phyloP scores from a whole-genome alignment of 139 green algal species.

The Mesotaenium endlicherianum region DNA sequence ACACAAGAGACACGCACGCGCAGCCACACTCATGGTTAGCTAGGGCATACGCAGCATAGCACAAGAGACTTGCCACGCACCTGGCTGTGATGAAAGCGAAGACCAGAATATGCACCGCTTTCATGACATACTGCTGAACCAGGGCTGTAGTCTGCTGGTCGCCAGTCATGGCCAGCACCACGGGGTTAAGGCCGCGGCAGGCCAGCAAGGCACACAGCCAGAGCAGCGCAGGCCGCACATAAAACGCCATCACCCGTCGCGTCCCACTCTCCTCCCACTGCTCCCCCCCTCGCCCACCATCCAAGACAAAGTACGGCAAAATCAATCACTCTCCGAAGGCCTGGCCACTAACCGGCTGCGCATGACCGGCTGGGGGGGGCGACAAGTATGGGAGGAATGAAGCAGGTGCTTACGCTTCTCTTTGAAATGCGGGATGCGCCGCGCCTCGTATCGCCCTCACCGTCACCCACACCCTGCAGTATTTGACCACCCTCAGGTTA shows the following conservation, averaged over 20 bases:
- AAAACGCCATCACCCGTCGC: constrained; percentile 19
- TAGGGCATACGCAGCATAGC: not conserved
- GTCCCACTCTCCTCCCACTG: constrained; percentile 39
- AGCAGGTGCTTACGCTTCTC: too few relatives aligned
- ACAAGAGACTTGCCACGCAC: not conserved
- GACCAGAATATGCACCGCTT: not conserved
- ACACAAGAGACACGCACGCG: not conserved
- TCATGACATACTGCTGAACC: not conserved
- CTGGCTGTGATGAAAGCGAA: constrained; percentile 1
- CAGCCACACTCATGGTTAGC: not conserved
- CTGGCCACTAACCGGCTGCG: too few relatives aligned
- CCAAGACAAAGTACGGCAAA: too few relatives aligned
- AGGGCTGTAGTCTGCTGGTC: not conserved
- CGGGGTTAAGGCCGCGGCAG: not conserved
- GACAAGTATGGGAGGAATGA: too few relatives aligned
- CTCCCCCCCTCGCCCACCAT: too few relatives aligned
- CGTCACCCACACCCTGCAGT: too few relatives aligned
- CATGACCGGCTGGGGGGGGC: too few relatives aligned
- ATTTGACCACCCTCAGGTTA: too few relatives aligned
- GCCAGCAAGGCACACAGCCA: constrained; percentile 8
- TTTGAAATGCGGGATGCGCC: too few relatives aligned
- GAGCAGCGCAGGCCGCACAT: constrained; percentile 30
- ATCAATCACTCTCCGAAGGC: too few relatives aligned
- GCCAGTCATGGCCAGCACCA: not conserved
- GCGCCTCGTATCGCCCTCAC: too few relatives aligned